Base-by-base conservation (phyloP, 768 basidiomycete genomes). In the Boletus bicolor region DNA sequence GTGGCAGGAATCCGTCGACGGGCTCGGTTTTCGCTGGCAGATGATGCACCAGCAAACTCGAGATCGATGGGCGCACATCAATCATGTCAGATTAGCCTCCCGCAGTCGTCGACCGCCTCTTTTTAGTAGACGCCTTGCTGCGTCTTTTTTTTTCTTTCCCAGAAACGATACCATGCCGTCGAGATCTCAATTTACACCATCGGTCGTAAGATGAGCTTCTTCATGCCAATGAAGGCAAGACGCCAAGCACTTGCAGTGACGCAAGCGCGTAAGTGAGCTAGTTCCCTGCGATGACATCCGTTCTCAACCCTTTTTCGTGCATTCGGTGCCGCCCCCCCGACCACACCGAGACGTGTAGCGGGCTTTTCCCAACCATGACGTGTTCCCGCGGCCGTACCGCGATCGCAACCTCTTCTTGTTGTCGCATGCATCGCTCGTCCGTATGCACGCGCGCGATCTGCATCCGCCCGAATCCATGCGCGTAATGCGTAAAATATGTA, bases 321-420 rank as follows among this genome's bases (percentile, higher is more conserved):
- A 26, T 56, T 45, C 57, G 43, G 57, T 43, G 39, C 52, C 50
- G 51, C 6, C 19, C 43, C 30, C 15, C 19, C 30, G 30, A 55
- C 30, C 12, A 7, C 41, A 24, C 52, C 41, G 50, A 54, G 58
- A 51, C 51, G 39, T 50, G 39, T 38, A 45, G 44, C 55, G 62
- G 65, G 44, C 54, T 52, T 56, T 55, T 60, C 36, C 42, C 34
- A 50, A 4, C 17, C 17, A 8, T 56, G 53, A 46, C 53, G 44
- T 36, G 61, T 67, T 67, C 64, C 62, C 47, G 66, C 66, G 67
- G 66, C 62, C 46, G 53, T 38, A 61, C 54, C 66, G 66, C 66
- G 66, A 68, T 68, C 62, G 51, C 56, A 58, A 26, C 37, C 55
- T 49, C 45, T 24, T 12, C 35, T 43, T 47, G 54, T 54, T 54